A percentile compares a stretch with the other conserved stretches of the same genome.
phyloP scores from a whole-genome alignment of 768 basidiomycete species.

The Tylopilus cervinicoccineus region DNA sequence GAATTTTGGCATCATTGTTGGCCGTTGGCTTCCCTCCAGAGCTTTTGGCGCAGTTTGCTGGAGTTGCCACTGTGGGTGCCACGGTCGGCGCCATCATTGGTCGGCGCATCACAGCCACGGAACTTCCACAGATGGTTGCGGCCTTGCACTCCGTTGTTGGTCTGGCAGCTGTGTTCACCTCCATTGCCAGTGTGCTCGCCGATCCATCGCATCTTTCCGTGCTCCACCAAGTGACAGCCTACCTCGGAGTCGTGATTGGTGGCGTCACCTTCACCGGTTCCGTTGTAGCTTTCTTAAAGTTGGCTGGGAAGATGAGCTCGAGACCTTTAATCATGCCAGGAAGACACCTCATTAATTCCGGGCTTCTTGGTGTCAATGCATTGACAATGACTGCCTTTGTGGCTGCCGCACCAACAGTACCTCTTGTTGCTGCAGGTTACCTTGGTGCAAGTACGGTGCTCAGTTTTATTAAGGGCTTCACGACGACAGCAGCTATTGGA shows the following conservation, averaged over 20 bases:
- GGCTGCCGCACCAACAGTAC: conserved; percentile 62
- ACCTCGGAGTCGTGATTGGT: conserved; percentile 82
- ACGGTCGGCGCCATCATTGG: conserved; percentile 69
- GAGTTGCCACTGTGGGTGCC: conserved; percentile 71
- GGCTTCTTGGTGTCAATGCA: conserved; percentile 68
- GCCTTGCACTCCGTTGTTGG: conserved; percentile 88
- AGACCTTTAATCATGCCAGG: conserved; percentile 69
- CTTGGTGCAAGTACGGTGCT: conserved; percentile 68
- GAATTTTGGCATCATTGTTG: conserved; percentile 73
- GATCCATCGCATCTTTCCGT: conserved; percentile 65
- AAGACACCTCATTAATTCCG: conserved; percentile 70
- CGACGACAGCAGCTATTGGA: conserved; percentile 87
- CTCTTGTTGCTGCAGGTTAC: conserved; percentile 74
- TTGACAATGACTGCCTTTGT: conserved; percentile 77
- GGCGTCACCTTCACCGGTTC: conserved; percentile 90
- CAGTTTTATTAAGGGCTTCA: conserved; percentile 83
- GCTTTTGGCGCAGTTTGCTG: conserved; percentile 74
- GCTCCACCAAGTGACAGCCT: conserved; percentile 79
- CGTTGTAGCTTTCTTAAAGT: conserved; percentile 84
- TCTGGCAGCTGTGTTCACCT: conserved; percentile 84
- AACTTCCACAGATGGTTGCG: conserved; percentile 80
- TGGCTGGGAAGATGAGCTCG: conserved; percentile 79
- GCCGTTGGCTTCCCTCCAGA: conserved; percentile 81
- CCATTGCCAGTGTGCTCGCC: conserved; percentile 74
- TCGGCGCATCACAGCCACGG: conserved; percentile 80